Conservation (phyloP, 2,329 filamentous ascomycete species). For the Pseudocercospora vitis region DNA sequence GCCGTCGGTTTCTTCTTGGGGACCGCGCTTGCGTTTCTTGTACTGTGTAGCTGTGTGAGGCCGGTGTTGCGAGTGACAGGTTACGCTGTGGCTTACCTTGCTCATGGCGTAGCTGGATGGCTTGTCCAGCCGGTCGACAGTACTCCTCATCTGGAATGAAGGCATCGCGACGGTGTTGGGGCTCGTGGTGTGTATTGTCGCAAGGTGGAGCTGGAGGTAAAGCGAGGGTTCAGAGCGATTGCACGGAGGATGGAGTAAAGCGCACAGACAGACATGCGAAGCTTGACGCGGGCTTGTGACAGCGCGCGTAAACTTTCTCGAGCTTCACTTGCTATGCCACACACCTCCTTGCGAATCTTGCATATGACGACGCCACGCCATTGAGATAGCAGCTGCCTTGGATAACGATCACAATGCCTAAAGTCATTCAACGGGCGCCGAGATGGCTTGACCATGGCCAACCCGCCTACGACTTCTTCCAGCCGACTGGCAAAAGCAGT, state of each 20-base stretch:
- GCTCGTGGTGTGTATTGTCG: conserved; percentile 9
- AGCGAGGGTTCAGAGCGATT: not conserved
- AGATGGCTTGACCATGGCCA: conserved; percentile 79
- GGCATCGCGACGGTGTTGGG: conserved; percentile 44
- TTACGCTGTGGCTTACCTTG: conserved; percentile 58
- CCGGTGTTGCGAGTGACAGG: conserved; percentile 3
- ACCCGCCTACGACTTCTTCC: conserved; percentile 77
- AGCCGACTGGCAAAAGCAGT: conserved; percentile 36
- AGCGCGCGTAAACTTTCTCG: conserved; percentile 7
- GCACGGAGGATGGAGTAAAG: no score
- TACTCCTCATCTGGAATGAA: conserved; percentile 56
- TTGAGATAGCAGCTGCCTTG: not conserved
- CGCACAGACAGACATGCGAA: not conserved
- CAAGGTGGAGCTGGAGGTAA: not conserved
- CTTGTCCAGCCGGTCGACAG: conserved; percentile 87
- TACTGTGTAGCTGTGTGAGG: conserved; percentile 52
- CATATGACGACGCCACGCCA: conserved; percentile 8
- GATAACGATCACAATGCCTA: conserved; percentile 65
- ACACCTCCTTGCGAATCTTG: not conserved
- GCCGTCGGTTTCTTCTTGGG: conserved; percentile 50
- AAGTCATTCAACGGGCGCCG: conserved; percentile 80
- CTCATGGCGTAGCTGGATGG: conserved; percentile 90
- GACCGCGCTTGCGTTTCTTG: conserved; percentile 67
- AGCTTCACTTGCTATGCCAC: conserved; percentile 11
- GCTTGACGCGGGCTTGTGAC: not conserved